Percentiles rank a stretch among this genome's conserved stretches.
These are phyloP conservation scores for Zoysia matrella DNA, from an alignment of 202 grass and related monocot species.

Conservation along the genomic window DNA sequence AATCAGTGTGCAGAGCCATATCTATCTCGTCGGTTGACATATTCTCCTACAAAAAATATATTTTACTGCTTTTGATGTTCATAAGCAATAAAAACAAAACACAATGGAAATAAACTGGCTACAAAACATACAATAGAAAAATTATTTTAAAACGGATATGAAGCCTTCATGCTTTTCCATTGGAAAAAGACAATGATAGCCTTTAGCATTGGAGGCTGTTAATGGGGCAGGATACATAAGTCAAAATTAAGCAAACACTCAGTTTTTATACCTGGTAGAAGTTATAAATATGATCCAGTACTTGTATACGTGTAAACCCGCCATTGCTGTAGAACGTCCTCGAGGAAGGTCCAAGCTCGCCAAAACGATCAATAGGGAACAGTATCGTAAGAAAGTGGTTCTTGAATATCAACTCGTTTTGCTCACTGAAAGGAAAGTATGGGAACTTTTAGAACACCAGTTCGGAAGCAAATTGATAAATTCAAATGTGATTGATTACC, in stretches of 20 bases:
- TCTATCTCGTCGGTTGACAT: conserved; percentile 75
- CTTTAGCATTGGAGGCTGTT: neutral
- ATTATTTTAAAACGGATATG: neutral
- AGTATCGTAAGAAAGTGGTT: conserved; percentile 94
- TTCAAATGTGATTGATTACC: conserved; percentile 43
- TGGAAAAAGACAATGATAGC: neutral
- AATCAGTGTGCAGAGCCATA: conserved; percentile 86
- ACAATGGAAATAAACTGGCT: neutral
- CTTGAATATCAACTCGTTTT: conserved; percentile 80
- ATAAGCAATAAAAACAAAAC: neutral
- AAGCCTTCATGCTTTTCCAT: neutral
- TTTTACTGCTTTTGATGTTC: conserved; percentile 9
- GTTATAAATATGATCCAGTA: conserved; percentile 83
- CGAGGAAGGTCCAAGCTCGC: conserved; percentile 83
- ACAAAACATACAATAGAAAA: neutral
- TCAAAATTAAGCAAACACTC: neutral
- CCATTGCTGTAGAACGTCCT: conserved; percentile 83
- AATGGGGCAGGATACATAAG: neutral
- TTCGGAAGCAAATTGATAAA: conserved; percentile 6
- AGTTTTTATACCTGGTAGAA: conserved; percentile 82
- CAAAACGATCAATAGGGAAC: conserved; percentile 91
- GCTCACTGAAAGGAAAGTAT: conserved; percentile 63
- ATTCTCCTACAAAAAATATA: conserved; percentile 67
- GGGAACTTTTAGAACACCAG: conserved; percentile 8
- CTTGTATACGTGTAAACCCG: conserved; percentile 74